Base-by-base conservation (phyloP, 2,329 filamentous ascomycete genomes). In the Cercospora sojina region DNA sequence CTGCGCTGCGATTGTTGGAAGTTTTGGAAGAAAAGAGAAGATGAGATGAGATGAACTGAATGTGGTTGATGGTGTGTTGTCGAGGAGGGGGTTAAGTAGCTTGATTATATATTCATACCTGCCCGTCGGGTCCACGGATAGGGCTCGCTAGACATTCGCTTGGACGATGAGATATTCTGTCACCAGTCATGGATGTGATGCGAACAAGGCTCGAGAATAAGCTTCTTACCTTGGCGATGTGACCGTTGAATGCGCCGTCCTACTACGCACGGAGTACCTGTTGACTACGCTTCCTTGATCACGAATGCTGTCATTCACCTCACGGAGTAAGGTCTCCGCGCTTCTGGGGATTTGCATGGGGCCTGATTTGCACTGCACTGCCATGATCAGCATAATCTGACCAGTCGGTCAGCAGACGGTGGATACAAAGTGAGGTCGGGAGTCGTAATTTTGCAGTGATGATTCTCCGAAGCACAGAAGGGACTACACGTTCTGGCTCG, bases 21-120 rank as follows among this genome's bases (percentile, higher is more conserved):
- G 43, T 9, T 49, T 41, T 41, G 35, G 31, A 41, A 6, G 18
- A 49, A 23, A 49, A 49, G n/a, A 25, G 20, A 29, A 56, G 51
- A 29, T 56, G 25, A 56, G 51, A 56, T 56, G 51, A 56, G 51
- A 56, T 18, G 51, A 56, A 56, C 51, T 56, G 13, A 56, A 56
- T 56, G 51, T 29, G 20, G 23, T 31, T 56, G 13, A 12, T 56
- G 35, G n/a, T 41, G 51, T 16, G 4, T n/a, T 29, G 25, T 32
- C 16, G n/a, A 18, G 18, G 51, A 56, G 20, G 16, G 25, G 6
- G 10, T 20, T 10, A 10, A 25, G 16, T 3, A 29, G 25, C 51
- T 29, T 41, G 13, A 32, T 56, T 32, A 55, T 56, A 31, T 56
- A 56, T 31, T 13, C 43, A 49, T 10, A 56, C 16, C 29, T 32